Evolutionary conservation across 164 flowering plant genomes (phyloP), one percentile per base, ranked within the genome.

Genomic region (Chloranthus sessilifolius): DNA sequence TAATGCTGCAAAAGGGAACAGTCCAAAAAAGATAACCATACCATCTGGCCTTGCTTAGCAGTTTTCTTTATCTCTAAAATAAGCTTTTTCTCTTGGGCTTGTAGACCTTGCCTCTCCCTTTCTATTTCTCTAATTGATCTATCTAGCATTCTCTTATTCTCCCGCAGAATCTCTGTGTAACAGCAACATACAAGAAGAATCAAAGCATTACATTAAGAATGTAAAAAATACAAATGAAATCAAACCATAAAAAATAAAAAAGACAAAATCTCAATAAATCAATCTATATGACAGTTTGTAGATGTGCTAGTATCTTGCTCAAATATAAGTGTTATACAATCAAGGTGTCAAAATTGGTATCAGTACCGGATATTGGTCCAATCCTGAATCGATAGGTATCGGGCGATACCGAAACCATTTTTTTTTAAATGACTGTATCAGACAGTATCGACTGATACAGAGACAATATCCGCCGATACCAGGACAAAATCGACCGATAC

Each of bases 31-130:
- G 5, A 44, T 7, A 23, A 23, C 11, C 72, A 14, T 39, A 92
- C 99, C 99, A 92, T 92, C 76, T 88, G 97, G 34, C 97, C 99
- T 77, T 86, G 95, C 72, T 92, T 92, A 33, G 99, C 99, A 37
- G 76, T 81, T 63, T 92, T 92, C 82, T 88, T 92, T 21, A 92
- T 92, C 63, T 92, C 95, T 0, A 69, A 52, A 52, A 92, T 92
- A 3, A 88, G 85, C 59, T 92, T 92, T 83, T 92, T 92, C 75
- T 92, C 99, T 50, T 88, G 97, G 1, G 80, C 39, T 54, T 92
- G 99, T 41, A 92, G 67, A 44, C 84, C 83, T 58, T 92, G 98
- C 33, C 95, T 85, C 76, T 92, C 98, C 70, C 98, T 82, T 68
- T 92, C 98, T 34, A 91, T 85, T 56, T 91, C 95, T 43, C 96